Percentiles rank a stretch among this genome's conserved stretches.
Conservation (phyloP, 2,329 filamentous ascomycete species). For the Akanthomyces dipterigenus region DNA sequence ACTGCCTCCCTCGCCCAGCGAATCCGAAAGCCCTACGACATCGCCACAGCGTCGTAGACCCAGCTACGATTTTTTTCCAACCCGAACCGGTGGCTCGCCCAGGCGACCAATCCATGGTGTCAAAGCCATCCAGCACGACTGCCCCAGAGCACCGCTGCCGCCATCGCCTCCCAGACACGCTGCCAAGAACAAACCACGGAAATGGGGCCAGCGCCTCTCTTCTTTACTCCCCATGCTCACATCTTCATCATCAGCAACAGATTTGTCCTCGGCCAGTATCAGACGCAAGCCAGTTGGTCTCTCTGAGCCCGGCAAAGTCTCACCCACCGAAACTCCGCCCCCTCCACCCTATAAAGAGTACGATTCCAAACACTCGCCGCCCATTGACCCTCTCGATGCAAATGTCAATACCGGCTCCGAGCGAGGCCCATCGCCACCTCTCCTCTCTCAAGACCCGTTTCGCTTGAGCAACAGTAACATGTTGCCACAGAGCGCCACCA, state of each 20-base stretch:
- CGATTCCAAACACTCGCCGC: slow-evolving; percentile 6
- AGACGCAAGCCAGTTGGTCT: slow-evolving; percentile 21
- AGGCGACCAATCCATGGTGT: background rate
- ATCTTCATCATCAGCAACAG: slow-evolving; percentile 23
- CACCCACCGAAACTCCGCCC: slow-evolving; percentile 18
- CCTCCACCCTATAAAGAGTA: slow-evolving; percentile 15
- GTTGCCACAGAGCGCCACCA: background rate
- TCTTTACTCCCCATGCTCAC: slow-evolving; percentile 33
- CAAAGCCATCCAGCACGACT: background rate
- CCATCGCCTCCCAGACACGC: background rate
- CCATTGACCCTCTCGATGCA: background rate
- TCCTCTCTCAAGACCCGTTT: background rate
- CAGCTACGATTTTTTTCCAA: slow-evolving; percentile 4
- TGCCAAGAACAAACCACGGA: slow-evolving; percentile 23
- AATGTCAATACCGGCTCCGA: background rate
- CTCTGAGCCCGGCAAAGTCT: slow-evolving; percentile 14
- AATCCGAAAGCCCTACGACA: slow-evolving; percentile 11
- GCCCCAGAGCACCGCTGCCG: background rate
- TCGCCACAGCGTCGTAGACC: slow-evolving; percentile 1
- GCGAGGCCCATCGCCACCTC: slow-evolving; percentile 5
- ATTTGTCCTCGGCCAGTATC: slow-evolving; percentile 19
- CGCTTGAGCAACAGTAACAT: background rate
- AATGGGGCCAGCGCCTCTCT: slow-evolving; percentile 31
- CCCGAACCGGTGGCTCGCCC: background rate
- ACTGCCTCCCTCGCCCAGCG: slow-evolving; percentile 13